Percentiles rank a stretch among this genome's conserved stretches.
phyloP scores from a whole-genome alignment of 768 basidiomycete genomes.

The Phlegmacium glaucopus region DNA sequence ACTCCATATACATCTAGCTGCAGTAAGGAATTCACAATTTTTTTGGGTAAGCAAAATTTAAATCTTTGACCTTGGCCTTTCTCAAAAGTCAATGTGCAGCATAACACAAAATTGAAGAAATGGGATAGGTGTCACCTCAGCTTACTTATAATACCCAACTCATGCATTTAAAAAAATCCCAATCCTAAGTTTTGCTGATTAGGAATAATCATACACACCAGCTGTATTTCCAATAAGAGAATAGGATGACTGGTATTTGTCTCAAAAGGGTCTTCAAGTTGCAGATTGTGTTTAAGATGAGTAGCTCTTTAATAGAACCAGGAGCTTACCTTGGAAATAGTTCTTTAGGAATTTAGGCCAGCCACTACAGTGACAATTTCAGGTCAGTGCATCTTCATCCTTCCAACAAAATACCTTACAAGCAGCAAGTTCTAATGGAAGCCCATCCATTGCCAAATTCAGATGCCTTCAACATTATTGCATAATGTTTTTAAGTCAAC shows the following conservation, averaged over 20 bases:
- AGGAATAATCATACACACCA: constrained; percentile 40
- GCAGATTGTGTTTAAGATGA: background rate
- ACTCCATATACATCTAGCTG: too few species aligned
- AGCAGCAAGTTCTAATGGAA: constrained; percentile 20
- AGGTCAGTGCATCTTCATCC: background rate
- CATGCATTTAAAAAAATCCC: too few species aligned
- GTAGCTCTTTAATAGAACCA: too few species aligned
- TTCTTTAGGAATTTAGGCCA: constrained; percentile 24
- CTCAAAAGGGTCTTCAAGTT: constrained; percentile 28
- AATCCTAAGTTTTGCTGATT: background rate
- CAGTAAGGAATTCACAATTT: too few species aligned
- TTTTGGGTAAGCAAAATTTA: too few species aligned
- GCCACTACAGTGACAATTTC: constrained; percentile 12
- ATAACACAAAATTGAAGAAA: too few species aligned
- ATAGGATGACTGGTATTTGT: constrained; percentile 38
- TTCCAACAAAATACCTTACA: constrained; percentile 20
- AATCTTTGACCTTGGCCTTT: too few species aligned
- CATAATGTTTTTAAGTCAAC: constrained; percentile 31
- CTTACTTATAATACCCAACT: too few species aligned
- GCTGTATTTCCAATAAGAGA: too few species aligned
- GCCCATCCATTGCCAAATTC: constrained; percentile 34
- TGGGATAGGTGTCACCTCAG: too few species aligned
- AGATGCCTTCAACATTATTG: constrained; percentile 23
- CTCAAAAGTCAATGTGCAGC: too few species aligned
- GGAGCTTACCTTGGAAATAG: constrained; percentile 15